Evolutionary conservation across 805 yeast species (phyloP).

Genomic region (Monosporozyma solicola): DNA sequence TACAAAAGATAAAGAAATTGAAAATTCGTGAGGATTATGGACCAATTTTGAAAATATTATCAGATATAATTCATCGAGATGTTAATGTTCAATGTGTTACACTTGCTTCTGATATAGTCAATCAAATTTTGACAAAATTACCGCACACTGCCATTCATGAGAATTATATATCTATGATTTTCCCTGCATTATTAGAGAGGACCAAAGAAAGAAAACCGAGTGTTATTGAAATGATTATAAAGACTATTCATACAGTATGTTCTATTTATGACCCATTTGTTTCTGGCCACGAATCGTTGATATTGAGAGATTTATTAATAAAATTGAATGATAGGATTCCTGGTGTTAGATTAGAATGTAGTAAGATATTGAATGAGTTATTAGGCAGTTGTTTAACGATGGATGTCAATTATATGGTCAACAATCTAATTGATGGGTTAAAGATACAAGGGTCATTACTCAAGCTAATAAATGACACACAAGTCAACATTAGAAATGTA

Average conservation of each 20-base stretch:
- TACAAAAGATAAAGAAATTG: constrained; percentile 47
- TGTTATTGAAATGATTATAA: constrained; percentile 62
- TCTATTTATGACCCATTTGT: constrained; percentile 35
- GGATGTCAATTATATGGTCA: background rate
- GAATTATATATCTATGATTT: constrained; percentile 39
- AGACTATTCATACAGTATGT: constrained; percentile 59
- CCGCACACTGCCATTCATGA: constrained; percentile 41
- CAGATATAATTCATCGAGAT: constrained; percentile 67
- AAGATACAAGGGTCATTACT: background rate
- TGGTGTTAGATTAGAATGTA: constrained; percentile 64
- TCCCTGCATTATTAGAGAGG: constrained; percentile 64
- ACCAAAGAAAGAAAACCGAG: constrained; percentile 80
- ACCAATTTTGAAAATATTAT: constrained; percentile 45
- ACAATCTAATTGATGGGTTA: background rate
- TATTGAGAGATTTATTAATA: constrained; percentile 50
- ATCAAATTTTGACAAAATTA: constrained; percentile 57
- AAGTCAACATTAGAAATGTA: constrained; percentile 71
- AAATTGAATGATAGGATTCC: constrained; percentile 75
- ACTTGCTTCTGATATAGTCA: constrained; percentile 60
- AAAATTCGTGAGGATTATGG: constrained; percentile 43
- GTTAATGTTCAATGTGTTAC: constrained; percentile 81
- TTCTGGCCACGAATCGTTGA: constrained; percentile 31
- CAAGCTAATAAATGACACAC: constrained; percentile 60
- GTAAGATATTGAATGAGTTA: constrained; percentile 55
- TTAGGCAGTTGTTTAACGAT: background rate